Evolutionary conservation across 768 basidiomycete genomes (phyloP), one percentile per base, ranked within the genome.

Genomic region (Leucogyrophana mollusca): DNA sequence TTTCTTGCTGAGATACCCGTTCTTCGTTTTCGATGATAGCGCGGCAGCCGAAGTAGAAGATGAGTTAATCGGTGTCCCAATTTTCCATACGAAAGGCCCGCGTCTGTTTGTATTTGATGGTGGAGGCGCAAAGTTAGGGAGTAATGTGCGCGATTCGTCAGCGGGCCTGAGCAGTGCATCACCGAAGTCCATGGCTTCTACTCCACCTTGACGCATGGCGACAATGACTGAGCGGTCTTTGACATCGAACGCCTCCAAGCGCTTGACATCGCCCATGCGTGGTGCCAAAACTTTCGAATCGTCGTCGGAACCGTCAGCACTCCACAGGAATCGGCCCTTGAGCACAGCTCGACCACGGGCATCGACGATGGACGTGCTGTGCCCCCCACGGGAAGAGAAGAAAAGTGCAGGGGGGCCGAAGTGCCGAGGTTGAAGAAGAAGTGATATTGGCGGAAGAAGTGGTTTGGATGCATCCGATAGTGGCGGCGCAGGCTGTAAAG

Each of bases 321-420:
- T 91, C 90, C 90, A 93, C 47, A 87, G 14, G 52, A 93, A 83
- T 42, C 83, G 79, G 27, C 85, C 84, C 53, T 91, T 87, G 9
- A 93, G 74, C 9, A 93, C 90, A 10, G 90, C 88, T 44, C 88
- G 71, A 34, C 90, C 90, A 16, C 89, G 79, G n/a, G 84, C 79
- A 59, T 93, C 90, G 14, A 93, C 90, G 43, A 93, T 89, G 4
- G 87, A 74, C 0, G 90, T 93, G 56, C 90, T 93, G 57, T 91
- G 89, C 1, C 90, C 90, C 17, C 90, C 90, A n/a, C 90, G 83
- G 9, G 89, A 87, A 9, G 90, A 90, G 63, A 78, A 93, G 68
- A 93, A 93, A 14, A 93, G 64, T 1, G 90, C 87, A 4, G 90
- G 90, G 18, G 90, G 90, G 0, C 90, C 90, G 56, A 90, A 93